Conservation (phyloP, 495 filamentous ascomycete species). For the Tuber calosporum region DNA sequence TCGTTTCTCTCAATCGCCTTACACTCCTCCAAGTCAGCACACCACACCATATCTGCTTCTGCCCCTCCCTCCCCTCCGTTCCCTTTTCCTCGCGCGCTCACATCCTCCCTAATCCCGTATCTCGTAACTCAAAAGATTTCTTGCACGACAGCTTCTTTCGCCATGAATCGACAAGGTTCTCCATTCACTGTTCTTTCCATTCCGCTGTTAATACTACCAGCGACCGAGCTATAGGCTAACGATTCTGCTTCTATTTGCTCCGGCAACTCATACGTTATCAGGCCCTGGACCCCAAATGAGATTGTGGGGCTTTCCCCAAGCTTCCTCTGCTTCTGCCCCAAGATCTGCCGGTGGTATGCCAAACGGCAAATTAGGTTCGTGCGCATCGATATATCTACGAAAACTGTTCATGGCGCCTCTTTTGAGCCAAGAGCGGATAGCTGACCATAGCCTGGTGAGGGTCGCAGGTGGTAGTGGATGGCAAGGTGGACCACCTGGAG, state of each 20-base stretch:
- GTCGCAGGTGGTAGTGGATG: slow-evolving; percentile 37
- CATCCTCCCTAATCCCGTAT: neutral
- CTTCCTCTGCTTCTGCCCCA: slow-evolving; percentile 17
- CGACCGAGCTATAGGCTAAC: slow-evolving; percentile 18
- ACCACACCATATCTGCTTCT: neutral
- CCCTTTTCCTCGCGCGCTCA: neutral
- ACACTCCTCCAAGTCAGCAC: neutral
- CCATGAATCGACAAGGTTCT: slow-evolving; percentile 40
- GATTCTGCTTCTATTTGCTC: neutral
- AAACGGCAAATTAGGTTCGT: slow-evolving; percentile 41
- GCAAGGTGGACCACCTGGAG: slow-evolving; percentile 38
- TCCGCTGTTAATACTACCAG: slow-evolving; percentile 5
- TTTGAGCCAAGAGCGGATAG: slow-evolving; percentile 14
- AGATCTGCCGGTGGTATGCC: slow-evolving; percentile 29
- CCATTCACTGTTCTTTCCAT: slow-evolving; percentile 16
- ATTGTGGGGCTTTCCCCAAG: slow-evolving; percentile 29
- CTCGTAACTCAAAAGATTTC: neutral
- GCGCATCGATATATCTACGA: slow-evolving; percentile 21
- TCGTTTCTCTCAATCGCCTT: neutral
- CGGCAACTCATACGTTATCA: slow-evolving; percentile 9
- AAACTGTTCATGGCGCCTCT: slow-evolving; percentile 9
- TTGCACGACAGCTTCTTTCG: neutral
- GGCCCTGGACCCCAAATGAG: slow-evolving; percentile 35
- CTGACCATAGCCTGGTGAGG: slow-evolving; percentile 17
- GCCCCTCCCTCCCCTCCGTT: neutral